Evolutionary conservation across 257 asterid genomes (phyloP), one percentile per base, ranked within the genome.

Genomic region (Capsicum baccatum): DNA sequence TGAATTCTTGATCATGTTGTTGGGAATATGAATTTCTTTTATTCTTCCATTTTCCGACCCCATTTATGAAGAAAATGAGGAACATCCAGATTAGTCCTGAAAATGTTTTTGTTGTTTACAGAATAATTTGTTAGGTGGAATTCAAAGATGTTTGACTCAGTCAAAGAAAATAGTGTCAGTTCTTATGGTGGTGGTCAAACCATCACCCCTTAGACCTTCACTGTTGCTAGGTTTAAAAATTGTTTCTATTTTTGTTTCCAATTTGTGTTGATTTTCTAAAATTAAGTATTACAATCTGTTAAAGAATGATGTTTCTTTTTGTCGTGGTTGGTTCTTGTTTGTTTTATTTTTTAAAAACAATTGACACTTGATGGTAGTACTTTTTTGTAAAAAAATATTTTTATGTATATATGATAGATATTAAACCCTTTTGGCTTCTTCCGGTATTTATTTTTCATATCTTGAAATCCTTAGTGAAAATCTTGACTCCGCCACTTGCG

Each of bases 181-280:
- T 54, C 96, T 93, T 42, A 57, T 88, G 12, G 87, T 86, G 85
- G 91, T 91, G 81, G 92, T 81, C 95, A 90, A 86, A 87, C 84
- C 52, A 89, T 92, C 85, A 93, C 95, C 48, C 97, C 97, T 8
- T 93, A 95, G 97, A 89, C 93, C 74, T 91, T 89, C 87, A 80
- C 92, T 57, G 95, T 93, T 84, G 97, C 97, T 84, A 93, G 97
- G 97, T 92, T 85, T 85, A 69, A 56, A 21, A 8, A 19, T 70
- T 79, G 21, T 21, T 21, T 6, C 1, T 7, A 35, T 33, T 35
- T 17, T 71, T 37, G 2, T 37, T 37, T 37, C 42, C 42, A 12
- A 21, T 50, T 33, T 78, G 26, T 54, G 26, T 78, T 78, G 14
- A 0, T 54, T 78, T 74, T 52, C n/a, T 33, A 13, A 6, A 9